Evolutionary conservation across 176 grass and related monocot genomes (phyloP), one percentile per base, ranked within the genome.

Genomic region (Guadua angustifolia): DNA sequence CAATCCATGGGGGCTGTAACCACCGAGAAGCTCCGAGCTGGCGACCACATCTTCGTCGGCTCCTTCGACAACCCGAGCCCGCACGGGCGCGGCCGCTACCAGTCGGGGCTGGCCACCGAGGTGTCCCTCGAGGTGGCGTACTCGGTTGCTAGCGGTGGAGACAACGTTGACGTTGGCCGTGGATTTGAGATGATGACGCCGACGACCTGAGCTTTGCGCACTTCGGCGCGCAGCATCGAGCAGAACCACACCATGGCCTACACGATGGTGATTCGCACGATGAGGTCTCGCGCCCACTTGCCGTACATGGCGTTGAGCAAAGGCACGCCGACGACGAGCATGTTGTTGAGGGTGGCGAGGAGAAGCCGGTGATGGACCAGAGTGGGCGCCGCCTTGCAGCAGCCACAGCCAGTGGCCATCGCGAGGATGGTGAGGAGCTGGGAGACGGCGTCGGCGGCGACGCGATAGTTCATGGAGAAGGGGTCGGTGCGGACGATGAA

Each of bases 231-330:
- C 51, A 94, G 77, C 22, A 94, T 73, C n/a, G 12, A 89, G 47
- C n/a, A 86, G 66, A 90, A 46, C 92, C 91, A 97, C 14, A 91
- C 13, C 44, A 91, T 79, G n/a, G 86, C 5, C 80, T 97, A 92
- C 60, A 92, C 86, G 24, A 97, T 92, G n/a, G 92, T 85, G 83
- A 94, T 69, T 82, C 94, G 90, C 26, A 97, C 94, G 55, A 97
- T 36, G 49, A 97, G 80, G 49, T 95, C 90, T 71, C 84, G 88
- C 57, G 90, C 90, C 90, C 88, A 97, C 44, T 10, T 43, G 6
- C 89, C 89, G 21, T 91, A 93, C 83, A 91, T 89, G 26, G 88
- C 84, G 69, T 66, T 11, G 13, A 83, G 67, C 79, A 91, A 81
- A 46, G 91, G 86, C 46, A 85, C 94, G 18, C 86, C 91, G 19